Evolutionary conservation across 208 protist species (phyloP), one percentile per base, ranked within the genome.

Genomic region (Crithidia fasciculata): DNA sequence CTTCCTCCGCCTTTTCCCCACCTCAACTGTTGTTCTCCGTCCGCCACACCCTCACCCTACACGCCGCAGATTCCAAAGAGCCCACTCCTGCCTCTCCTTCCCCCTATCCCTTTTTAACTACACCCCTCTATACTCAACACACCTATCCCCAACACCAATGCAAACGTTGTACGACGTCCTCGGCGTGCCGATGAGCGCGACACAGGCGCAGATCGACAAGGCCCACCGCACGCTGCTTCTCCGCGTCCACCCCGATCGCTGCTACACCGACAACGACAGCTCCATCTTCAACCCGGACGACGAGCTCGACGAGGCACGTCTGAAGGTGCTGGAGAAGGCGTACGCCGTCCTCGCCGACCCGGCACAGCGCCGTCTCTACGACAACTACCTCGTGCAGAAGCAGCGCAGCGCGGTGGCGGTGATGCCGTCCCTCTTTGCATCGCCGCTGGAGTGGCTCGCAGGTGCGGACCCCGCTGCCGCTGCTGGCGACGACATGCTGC

Each of bases 231-330:
- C 44, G n/a, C 64, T 72, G 16, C 58, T 81, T 52, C 19, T 50
- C 0, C 76, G 63, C 62, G 7, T 55, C 16, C 69, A 81, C 63
- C 76, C 76, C 4, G 71, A 74, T 19, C 68, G 64, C 36, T 63
- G 59, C 62, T 76, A 69, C 28, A 50, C 58, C 60, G 76, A 81
- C 76, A 81, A 81, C 56, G 76, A 81, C 66, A 81, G 76, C 52
- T 36, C 64, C 4, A 9, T 58, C 15, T 81, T 58, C 63, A 74
- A 81, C 52, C 44, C 64, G 0, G 4, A 13, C 13, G 39, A 36
- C 0, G 28, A 74, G 5, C 15, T 67, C 13, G 76, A 81, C 36
- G 16, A 57, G n/a, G 58, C 8, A 2, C 69, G 63, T 4, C 2
- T 68, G 55, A n/a, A 12, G 15, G 28, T 69, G 39, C 53, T 81